Evolutionary conservation across 2,329 filamentous ascomycete genomes (phyloP).

Genomic region (Phyllosticta citribraziliensis): DNA sequence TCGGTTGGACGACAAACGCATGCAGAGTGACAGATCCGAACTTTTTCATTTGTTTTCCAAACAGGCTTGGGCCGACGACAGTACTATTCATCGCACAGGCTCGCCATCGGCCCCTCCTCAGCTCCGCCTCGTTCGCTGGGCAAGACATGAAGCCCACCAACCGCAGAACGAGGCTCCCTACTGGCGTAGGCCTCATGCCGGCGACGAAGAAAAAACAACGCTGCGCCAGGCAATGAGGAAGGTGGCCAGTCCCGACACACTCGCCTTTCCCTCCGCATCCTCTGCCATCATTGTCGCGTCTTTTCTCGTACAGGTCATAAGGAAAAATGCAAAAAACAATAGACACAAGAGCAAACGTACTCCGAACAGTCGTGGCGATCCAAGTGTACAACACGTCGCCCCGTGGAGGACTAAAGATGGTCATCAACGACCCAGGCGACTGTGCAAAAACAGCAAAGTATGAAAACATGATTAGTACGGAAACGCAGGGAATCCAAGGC

Average conservation of each 20-base stretch:
- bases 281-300: background rate
- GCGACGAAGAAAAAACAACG: background rate
- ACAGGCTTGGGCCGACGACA: background rate
- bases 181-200: background rate
- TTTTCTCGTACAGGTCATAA: background rate
- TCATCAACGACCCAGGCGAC: background rate
- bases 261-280: background rate
- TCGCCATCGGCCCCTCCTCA: background rate
- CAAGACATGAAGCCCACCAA: background rate
- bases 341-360: background rate
- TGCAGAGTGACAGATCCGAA: background rate
- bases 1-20: background rate
- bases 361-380: background rate
- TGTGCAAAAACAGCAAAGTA: background rate
- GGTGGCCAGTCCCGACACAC: background rate
- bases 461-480: conserved; percentile 8
- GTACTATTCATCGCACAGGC: background rate
- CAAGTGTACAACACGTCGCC: background rate
- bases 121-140: background rate
- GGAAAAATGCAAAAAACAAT: background rate
- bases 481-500: background rate
- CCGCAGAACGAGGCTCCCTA: background rate
- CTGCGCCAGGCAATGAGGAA: background rate
- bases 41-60: background rate
- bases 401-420: background rate